Evolutionary conservation across 2,329 filamentous ascomycete species (phyloP).

Genomic region (Penicillium sp.): DNA sequence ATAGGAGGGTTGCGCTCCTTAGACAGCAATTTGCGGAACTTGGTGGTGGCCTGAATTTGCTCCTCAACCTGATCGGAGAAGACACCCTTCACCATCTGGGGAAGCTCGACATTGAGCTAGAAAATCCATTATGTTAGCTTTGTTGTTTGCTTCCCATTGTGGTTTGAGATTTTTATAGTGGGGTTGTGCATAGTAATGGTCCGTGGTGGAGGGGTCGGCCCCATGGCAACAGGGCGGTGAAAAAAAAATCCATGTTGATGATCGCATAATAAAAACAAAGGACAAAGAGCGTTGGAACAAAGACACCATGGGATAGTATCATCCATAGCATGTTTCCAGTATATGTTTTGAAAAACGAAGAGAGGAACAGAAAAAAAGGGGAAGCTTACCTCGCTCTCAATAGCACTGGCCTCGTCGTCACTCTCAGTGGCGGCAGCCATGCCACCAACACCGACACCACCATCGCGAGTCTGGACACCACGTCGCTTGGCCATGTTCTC

Average conservation of each 20-base stretch:
- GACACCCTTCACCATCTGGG: constrained; percentile 95
- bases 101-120: constrained; percentile 95
- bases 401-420: constrained; percentile 93
- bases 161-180: constrained; percentile 3
- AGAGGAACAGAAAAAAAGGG: constrained; percentile 10
- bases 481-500: constrained; percentile 98
- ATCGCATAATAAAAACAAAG: constrained; percentile 32
- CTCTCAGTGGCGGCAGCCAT: constrained; percentile 90
- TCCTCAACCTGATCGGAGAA: constrained; percentile 98
- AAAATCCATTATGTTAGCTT: constrained; percentile 25
- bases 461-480: constrained; percentile 82
- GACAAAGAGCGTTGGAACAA: not conserved
- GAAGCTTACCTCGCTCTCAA: constrained; percentile 85
- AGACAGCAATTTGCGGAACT: constrained; percentile 95
- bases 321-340: not conserved
- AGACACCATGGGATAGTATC: not conserved
- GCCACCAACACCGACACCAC: constrained; percentile 56
- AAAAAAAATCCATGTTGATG: constrained; percentile 33
- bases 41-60: constrained; percentile 96
- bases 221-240: constrained; percentile 37
- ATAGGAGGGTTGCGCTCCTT: constrained; percentile 99
- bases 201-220: constrained; percentile 25
- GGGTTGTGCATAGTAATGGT: constrained; percentile 19
- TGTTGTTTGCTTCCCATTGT: constrained; percentile 18
- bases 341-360: not conserved